These are phyloP conservation scores for Penicillium sp. DNA, from an alignment of 2,329 filamentous ascomycete genomes.

Conservation along the genomic window DNA sequence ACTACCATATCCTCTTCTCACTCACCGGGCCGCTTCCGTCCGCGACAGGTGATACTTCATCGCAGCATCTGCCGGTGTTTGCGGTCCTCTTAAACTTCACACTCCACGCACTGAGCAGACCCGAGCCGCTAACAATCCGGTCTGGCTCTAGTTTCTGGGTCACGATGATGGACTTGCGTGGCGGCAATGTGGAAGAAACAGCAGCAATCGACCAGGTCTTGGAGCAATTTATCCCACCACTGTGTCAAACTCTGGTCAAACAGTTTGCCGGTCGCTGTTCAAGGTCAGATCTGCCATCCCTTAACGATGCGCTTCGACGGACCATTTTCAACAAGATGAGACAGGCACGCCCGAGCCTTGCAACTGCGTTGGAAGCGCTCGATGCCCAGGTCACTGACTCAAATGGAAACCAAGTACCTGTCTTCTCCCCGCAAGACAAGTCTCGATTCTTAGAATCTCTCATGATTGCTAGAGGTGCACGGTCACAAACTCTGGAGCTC, in stretches of 20 bases:
- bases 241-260: constrained; percentile 45
- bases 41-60: background rate
- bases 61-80: constrained; percentile 34
- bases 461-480: constrained; percentile 42
- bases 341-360: constrained; percentile 42
- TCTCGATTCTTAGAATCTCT: constrained; percentile 48
- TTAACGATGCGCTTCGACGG: constrained; percentile 47
- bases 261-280: constrained; percentile 50
- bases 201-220: constrained; percentile 34
- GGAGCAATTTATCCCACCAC: constrained; percentile 40
- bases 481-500: constrained; percentile 42
- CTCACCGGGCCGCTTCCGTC: constrained; percentile 29
- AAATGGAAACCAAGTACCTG: constrained; percentile 21
- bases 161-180: constrained; percentile 41
- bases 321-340: constrained; percentile 48
- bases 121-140: constrained; percentile 52
- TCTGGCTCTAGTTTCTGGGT: constrained; percentile 51
- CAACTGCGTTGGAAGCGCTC: constrained; percentile 39
- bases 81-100: constrained; percentile 46
- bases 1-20: constrained; percentile 43
- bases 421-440: constrained; percentile 40
- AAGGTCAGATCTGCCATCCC: constrained; percentile 49
- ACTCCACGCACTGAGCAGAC: constrained; percentile 44
- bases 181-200: constrained; percentile 23
- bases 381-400: constrained; percentile 26